Conservation (phyloP, 805 yeast species). For the Lipomyces japonicus region DNA sequence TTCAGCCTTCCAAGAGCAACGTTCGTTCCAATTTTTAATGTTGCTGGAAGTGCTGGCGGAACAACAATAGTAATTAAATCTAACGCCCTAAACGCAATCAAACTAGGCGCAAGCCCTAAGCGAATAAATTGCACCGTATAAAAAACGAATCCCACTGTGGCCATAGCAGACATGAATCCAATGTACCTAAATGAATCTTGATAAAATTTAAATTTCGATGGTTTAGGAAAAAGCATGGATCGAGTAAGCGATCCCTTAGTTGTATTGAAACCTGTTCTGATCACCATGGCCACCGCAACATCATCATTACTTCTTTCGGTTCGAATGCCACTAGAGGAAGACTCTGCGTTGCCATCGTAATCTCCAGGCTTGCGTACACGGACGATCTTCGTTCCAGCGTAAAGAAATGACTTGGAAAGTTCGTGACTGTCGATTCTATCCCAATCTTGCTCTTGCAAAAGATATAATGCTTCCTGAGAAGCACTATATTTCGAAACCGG, state of each 20-base stretch:
- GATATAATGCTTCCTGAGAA: slow-evolving; percentile 51
- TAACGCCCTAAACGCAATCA: slow-evolving; percentile 81
- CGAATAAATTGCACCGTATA: slow-evolving; percentile 79
- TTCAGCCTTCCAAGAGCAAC: slow-evolving; percentile 80
- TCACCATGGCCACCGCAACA: slow-evolving; percentile 81
- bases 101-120: slow-evolving; percentile 62
- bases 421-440: slow-evolving; percentile 55
- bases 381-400: slow-evolving; percentile 84
- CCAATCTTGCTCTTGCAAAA: slow-evolving; percentile 38
- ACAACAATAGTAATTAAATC: slow-evolving; percentile 95
- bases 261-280: slow-evolving; percentile 88
- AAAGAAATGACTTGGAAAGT: slow-evolving; percentile 73
- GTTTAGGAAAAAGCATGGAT: slow-evolving; percentile 95
- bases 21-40: slow-evolving; percentile 92
- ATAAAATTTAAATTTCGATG: slow-evolving; percentile 88
- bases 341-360: slow-evolving; percentile 14
- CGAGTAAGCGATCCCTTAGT: slow-evolving; percentile 92
- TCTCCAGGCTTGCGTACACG: slow-evolving; percentile 66
- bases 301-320: neutral
- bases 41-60: slow-evolving; percentile 98
- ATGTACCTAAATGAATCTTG: slow-evolving; percentile 93
- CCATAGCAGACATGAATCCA: slow-evolving; percentile 88
- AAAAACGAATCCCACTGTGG: slow-evolving; percentile 74
- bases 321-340: neutral
- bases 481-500: slow-evolving; percentile 85